Evolutionary conservation across 805 yeast genomes (phyloP), one percentile per base, ranked within the genome.

Genomic region (Spathaspora girioi): DNA sequence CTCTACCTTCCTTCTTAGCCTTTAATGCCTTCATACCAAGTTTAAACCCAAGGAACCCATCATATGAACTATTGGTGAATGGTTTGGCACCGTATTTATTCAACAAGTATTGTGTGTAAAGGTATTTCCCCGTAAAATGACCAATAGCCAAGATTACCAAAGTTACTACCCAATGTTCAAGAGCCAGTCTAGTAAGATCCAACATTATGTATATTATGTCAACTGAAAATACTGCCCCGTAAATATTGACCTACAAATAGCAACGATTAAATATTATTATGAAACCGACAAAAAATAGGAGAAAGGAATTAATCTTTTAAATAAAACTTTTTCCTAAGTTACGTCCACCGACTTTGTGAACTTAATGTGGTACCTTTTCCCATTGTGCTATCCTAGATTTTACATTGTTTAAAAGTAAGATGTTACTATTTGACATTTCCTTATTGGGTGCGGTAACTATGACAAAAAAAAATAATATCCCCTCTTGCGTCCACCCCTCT

Each of bases 11-110:
- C 12, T 54, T 56, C 48, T 59, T 60, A 5, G 48, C 45, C 17
- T 45, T 40, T 3, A 60, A 44, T 14, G 60, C 40, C 5, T 43
- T 38, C 3, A 29, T 31, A n/a, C 59, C 61, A 3, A 52, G 35
- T 32, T 47, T 52, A 46, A 68, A 59, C 3, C 73, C 72, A 29
- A 53, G 52, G 5, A 41, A 51, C 2, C 57, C 59, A 51, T 59
- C 63, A 15, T 26, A 7, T 19, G 15, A 11, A 5, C 26, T 8
- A 19, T 49, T 45, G 6, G 50, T 41, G 23, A 55, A 49, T 7
- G 53, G 48, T 38, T 56, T 49, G 15, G 61, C 57, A 3, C 64
- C 64, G 14, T 50, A 31, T 20, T 57, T 59, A 20, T 43, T 52
- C 44, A 41, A 27, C 15, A 50, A 27, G 17, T 44, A 26, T 19